Conservation (phyloP, 371 early-diverging fungal genomes). For the Mortierella sp. region DNA sequence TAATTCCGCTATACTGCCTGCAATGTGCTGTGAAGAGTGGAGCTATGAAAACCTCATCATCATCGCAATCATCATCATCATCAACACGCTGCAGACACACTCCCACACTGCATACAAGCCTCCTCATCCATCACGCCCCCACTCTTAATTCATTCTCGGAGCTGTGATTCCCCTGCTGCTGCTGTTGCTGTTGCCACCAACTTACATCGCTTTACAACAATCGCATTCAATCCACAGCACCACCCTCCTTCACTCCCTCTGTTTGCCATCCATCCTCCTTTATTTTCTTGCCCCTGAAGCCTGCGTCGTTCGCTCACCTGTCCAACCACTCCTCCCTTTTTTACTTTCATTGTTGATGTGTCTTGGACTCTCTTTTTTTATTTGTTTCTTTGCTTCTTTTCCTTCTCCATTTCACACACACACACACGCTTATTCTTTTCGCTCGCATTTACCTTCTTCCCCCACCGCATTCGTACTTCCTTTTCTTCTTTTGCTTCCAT, state of each 20-base stretch:
- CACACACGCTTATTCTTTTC: not conserved
- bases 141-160: not conserved
- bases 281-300: not conserved
- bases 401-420: not conserved
- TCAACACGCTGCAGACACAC: not conserved
- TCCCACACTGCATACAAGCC: not conserved
- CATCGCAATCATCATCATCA: not conserved
- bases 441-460: constrained; percentile 10
- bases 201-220: not conserved
- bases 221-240: not conserved
- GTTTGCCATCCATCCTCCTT: not conserved
- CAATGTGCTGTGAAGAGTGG: not conserved
- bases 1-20: not conserved
- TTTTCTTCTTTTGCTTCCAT: not conserved
- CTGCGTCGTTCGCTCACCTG: not conserved
- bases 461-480: not conserved
- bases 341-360: not conserved
- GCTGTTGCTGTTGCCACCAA: not conserved
- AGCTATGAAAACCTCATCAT: too few relatives aligned
- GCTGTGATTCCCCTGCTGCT: too few relatives aligned
- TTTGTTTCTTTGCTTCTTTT: not conserved
- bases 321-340: not conserved
- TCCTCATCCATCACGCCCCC: not conserved
- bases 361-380: not conserved
- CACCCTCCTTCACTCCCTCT: not conserved